These are phyloP conservation scores for Coemansia furcata DNA, from an alignment of 192 early-diverging fungal species.

Conservation along the genomic window DNA sequence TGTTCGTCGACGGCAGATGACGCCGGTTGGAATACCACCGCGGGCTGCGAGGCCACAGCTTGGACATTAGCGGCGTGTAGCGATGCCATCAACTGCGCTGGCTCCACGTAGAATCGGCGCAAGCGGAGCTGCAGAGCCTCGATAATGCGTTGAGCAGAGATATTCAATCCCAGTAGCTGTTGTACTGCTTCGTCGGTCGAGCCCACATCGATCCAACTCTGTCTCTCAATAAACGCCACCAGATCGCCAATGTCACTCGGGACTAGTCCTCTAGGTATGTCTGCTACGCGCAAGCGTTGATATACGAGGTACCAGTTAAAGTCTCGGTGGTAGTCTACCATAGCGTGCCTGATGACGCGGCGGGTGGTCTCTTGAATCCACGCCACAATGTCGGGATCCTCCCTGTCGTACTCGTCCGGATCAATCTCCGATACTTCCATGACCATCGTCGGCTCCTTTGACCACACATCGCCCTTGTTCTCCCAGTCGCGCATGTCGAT, in stretches of 20 bases:
- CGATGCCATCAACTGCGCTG: slow-evolving; percentile 40
- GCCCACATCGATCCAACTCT: slow-evolving; percentile 37
- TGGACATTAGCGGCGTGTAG: slow-evolving; percentile 9
- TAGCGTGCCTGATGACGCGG: slow-evolving; percentile 30
- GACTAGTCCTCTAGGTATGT: slow-evolving; percentile 22
- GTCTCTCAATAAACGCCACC: slow-evolving; percentile 41
- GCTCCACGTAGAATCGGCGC: slow-evolving; percentile 41
- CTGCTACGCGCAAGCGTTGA: slow-evolving; percentile 45
- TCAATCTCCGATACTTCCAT: slow-evolving; percentile 46
- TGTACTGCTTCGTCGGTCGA: slow-evolving; percentile 24
- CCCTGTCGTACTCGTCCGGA: slow-evolving; percentile 49
- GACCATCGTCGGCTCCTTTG: slow-evolving; percentile 43
- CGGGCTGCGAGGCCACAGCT: neutral
- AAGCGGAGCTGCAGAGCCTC: slow-evolving; percentile 43
- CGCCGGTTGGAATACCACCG: neutral
- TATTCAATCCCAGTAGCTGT: slow-evolving; percentile 32
- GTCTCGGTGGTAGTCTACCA: slow-evolving; percentile 49
- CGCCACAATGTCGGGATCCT: slow-evolving; percentile 42
- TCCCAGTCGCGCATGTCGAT: slow-evolving; percentile 56
- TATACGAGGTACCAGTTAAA: slow-evolving; percentile 51
- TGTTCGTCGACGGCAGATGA: neutral
- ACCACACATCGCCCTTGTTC: slow-evolving; percentile 52
- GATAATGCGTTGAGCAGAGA: slow-evolving; percentile 32
- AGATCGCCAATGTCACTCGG: slow-evolving; percentile 36
- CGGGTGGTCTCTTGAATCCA: slow-evolving; percentile 43